Evolutionary conservation across 78 protist species (phyloP), one percentile per base, ranked within the genome.

Genomic region (Dictyostelium firmibasis): DNA sequence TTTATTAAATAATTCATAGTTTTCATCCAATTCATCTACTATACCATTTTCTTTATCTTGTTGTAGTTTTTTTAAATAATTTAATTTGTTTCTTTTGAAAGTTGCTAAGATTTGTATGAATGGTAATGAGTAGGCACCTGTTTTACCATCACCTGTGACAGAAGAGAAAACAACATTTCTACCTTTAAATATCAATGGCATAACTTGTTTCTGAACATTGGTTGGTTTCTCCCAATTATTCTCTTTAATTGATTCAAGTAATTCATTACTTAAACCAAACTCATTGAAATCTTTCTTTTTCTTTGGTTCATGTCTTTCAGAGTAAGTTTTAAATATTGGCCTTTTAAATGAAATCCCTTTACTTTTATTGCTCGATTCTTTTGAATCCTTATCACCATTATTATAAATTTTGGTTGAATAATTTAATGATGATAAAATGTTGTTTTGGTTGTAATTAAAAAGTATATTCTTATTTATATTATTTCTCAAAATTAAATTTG

Each of bases 131-230:
- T 89, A 89, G 0, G 94, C 79, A 81, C 75, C 94, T 9, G 94
- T 81, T 75, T 89, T 89, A 38, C 94, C 94, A 81, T 50, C 81
- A 33, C 94, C 94, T 8, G 94, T 89, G 4, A 62, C 35, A 13
- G 88, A 81, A 0, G 94, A 89, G 13, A 84, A 83, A 33, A 89
- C 29, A 20, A 70, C 70, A 81, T 89, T 89, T 70, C 94, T 79
- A 43, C 62, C 62, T 13, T 81, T 75, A 20, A 89, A 84, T 69
- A 89, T 81, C 2, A 50, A 4, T 89, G 86, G 86, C 2, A 89
- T 89, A 25, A 81, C 60, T 35, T 60, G 57, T 67, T 16, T 31
- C 25, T 89, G 94, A 35, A 89, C 57, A 23, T 64, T 83, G 2
- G 94, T 89, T 89, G 94, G 94, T 69, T n/a, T 50, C 0, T 35